A percentile compares a stretch with the other conserved stretches of the same genome.
phyloP scores from a whole-genome alignment of 306 rosid genomes.

The Mucuna pruriens region DNA sequence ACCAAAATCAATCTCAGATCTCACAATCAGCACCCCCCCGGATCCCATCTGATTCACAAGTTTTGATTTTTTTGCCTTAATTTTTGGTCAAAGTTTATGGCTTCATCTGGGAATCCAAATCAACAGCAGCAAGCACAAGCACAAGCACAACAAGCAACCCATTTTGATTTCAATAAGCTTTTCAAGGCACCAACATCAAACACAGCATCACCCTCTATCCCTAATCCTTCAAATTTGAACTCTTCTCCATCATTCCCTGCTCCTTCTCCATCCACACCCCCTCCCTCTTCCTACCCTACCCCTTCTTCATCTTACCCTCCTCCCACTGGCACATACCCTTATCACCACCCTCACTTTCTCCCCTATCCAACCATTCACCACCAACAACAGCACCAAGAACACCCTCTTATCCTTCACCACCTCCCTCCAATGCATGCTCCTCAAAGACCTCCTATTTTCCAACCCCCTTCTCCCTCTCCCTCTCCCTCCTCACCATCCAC shows the following conservation, averaged over 20 bases:
- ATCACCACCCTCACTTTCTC: constrained; percentile 52
- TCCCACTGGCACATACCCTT: constrained; percentile 62
- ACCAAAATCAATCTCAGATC: constrained; percentile 48
- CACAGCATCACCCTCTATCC: neutral
- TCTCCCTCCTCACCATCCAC: constrained; percentile 49
- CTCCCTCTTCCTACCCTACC: constrained; percentile 51
- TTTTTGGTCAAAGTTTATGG: constrained; percentile 48
- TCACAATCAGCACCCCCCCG: constrained; percentile 26
- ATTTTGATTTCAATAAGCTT: constrained; percentile 59
- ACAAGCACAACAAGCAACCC: constrained; percentile 42
- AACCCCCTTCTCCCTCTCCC: constrained; percentile 43
- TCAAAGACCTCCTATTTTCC: constrained; percentile 45
- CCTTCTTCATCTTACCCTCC: constrained; percentile 79
- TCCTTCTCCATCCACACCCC: constrained; percentile 51
- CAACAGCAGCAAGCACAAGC: constrained; percentile 39
- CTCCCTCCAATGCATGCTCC: constrained; percentile 52
- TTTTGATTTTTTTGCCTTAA: constrained; percentile 1
- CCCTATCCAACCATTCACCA: constrained; percentile 43
- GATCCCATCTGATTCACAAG: constrained; percentile 40
- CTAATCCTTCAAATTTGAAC: constrained; percentile 44
- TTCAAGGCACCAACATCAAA: constrained; percentile 49
- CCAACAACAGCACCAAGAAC: constrained; percentile 36
- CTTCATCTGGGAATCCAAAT: constrained; percentile 58
- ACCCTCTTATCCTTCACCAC: constrained; percentile 45
- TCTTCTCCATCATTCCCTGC: constrained; percentile 58